Base-by-base conservation (phyloP, 345 rosid species). In the Mangifera indica region DNA sequence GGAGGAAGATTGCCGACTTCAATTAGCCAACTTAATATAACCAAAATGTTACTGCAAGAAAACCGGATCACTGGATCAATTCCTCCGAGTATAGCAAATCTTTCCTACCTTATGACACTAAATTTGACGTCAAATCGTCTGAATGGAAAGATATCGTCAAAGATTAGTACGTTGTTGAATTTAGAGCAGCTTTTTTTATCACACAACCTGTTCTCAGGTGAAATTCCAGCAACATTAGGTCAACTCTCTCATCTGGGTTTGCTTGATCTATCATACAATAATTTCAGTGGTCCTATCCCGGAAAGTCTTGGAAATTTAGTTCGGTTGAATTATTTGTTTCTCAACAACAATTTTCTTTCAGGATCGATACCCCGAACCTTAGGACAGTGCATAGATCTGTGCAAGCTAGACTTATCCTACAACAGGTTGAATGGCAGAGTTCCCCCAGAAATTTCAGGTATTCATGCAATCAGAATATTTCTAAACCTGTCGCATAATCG, bases 1-100 rank as follows among this genome's bases (percentile, higher is more conserved):
- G 83, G 89, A 78, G 91, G 89, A 75, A 80, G 49, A 57, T 67
- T 85, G 65, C 84, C 87, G 5, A 56, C n/a, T 62, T 81, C 86
- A 44, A 71, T 87, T 18, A 77, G 81, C 70, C 61, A 24, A 44
- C 82, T 76, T 26, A 49, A 67, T 1, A 62, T 87, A 2, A 0
- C 14, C 74, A 85, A 1, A 53, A 42, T 87, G n/a, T 21, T 69
- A 12, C 69, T 85, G 68, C 82, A 84, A 67, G 86, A 81, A 57
- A 88, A 86, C 76, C 67, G 21, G 69, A 82, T 85, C 60, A 63
- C 62, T 4, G 92, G 88, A 22, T 58, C 81, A 18, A 77, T 86
- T 51, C 87, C 92, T 20, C 66, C 78, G 8, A 71, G 68, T 42
- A 69, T 85, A 55, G 79, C 77, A 40, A 80, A 75, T 48, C 75